Evolutionary conservation across 1,139 yeast genomes (phyloP).

Genomic region (Geotrichum candidum): DNA sequence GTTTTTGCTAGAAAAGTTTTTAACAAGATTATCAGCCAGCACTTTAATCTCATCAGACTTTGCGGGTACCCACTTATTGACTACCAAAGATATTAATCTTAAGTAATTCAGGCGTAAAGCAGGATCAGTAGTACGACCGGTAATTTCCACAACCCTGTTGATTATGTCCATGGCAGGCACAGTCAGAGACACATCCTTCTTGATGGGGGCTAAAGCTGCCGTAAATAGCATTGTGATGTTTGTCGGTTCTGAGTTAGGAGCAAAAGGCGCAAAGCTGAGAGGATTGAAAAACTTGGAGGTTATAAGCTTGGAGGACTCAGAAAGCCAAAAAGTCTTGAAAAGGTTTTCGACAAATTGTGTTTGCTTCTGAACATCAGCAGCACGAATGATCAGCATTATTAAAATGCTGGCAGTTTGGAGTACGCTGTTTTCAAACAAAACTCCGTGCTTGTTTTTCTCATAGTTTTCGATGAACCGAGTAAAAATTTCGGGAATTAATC

Average conservation of each 20-base stretch:
- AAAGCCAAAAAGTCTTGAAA: slow-evolving; percentile 13
- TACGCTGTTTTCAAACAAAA: slow-evolving; percentile 8
- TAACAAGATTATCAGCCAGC: slow-evolving; percentile 7
- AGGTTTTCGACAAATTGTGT: slow-evolving; percentile 11
- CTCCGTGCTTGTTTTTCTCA: slow-evolving; percentile 1
- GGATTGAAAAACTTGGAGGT: slow-evolving; percentile 12
- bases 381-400: slow-evolving; percentile 10
- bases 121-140: slow-evolving; percentile 24
- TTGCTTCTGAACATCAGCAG: slow-evolving; percentile 11
- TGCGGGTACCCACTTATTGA: slow-evolving; percentile 47
- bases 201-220: slow-evolving; percentile 25
- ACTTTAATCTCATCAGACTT: slow-evolving; percentile 9
- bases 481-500: slow-evolving; percentile 17
- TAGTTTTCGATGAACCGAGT: slow-evolving; percentile 11
- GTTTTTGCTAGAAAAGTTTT: not conserved
- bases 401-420: slow-evolving; percentile 11
- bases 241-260: slow-evolving; percentile 29
- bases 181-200: slow-evolving; percentile 17
- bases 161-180: slow-evolving; percentile 23
- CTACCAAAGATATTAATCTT: slow-evolving; percentile 50
- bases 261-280: slow-evolving; percentile 1
- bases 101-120: slow-evolving; percentile 51
- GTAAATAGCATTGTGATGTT: slow-evolving; percentile 44
- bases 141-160: slow-evolving; percentile 25
- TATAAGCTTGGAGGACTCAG: slow-evolving; percentile 11